Evolutionary conservation across 2,329 filamentous ascomycete species (phyloP).

Genomic region (Phialophora chinensis): DNA sequence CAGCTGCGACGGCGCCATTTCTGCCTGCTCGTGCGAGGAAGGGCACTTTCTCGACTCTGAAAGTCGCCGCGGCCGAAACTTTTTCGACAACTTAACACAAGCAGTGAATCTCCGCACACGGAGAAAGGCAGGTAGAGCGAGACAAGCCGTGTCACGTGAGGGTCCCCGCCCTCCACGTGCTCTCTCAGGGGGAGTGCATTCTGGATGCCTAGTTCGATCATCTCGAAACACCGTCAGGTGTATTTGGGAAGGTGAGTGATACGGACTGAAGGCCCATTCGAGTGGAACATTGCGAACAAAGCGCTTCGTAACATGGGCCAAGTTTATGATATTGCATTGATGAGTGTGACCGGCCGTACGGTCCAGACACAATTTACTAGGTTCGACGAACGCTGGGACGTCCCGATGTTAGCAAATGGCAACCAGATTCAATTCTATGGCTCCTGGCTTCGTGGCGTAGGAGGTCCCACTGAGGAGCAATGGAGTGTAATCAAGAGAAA

Average conservation of each 20-base stretch:
- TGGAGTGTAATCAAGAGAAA: neutral
- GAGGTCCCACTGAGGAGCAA: neutral
- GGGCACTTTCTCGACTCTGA: neutral
- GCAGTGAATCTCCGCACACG: neutral
- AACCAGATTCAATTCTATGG: neutral
- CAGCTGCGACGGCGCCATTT: conserved; percentile 93
- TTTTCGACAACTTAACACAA: neutral
- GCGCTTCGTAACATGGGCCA: neutral
- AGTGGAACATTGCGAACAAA: too few relatives aligned
- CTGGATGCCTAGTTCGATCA: neutral
- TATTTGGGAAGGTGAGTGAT: neutral
- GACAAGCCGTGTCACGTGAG: neutral
- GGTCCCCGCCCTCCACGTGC: neutral
- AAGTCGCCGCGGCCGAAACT: conserved; percentile 17
- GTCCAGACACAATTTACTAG: conserved; percentile 1
- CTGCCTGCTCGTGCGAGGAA: neutral
- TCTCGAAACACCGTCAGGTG: neutral
- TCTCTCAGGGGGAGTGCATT: neutral
- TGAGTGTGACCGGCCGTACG: neutral
- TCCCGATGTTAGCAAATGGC: neutral
- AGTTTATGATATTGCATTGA: neutral
- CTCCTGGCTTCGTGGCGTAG: neutral
- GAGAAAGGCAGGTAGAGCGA: neutral
- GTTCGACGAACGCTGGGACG: neutral
- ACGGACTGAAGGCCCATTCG: neutral